These are phyloP conservation scores for Starmerella gropengiesseri DNA, from an alignment of 805 yeast species.

Conservation along the genomic window DNA sequence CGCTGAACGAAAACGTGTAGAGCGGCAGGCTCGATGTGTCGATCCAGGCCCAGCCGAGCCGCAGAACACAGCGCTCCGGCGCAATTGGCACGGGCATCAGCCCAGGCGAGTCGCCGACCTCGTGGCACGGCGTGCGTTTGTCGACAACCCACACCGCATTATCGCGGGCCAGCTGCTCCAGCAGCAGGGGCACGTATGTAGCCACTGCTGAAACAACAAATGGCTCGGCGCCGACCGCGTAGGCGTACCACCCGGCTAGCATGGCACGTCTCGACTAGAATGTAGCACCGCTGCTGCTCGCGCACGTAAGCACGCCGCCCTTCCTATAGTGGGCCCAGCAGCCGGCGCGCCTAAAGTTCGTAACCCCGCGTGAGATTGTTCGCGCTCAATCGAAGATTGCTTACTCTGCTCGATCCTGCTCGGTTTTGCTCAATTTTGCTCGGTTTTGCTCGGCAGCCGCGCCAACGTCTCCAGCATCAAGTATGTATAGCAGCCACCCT, in stretches of 20 bases:
- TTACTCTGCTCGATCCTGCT: too few species aligned
- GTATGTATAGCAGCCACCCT: too few species aligned
- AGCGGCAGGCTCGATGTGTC: conserved; percentile 67
- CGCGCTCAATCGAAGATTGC: too few species aligned
- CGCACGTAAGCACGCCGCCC: conserved; percentile 4
- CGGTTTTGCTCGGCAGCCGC: too few species aligned
- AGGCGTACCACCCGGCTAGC: conserved; percentile 50
- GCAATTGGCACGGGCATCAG: conserved; percentile 22
- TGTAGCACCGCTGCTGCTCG: too few species aligned
- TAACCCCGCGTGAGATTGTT: too few species aligned
- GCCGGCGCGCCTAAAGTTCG: too few species aligned
- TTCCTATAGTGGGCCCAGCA: neutral
- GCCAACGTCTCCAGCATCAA: too few species aligned
- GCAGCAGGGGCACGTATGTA: conserved; percentile 60
- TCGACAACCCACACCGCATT: conserved; percentile 58
- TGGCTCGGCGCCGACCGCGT: conserved; percentile 69
- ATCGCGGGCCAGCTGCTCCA: conserved; percentile 61
- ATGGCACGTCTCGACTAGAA: too few species aligned
- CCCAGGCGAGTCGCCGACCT: conserved; percentile 20
- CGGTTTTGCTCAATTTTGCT: too few species aligned
- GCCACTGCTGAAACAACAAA: conserved; percentile 70
- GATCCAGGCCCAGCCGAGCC: conserved; percentile 38
- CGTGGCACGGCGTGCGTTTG: conserved; percentile 44
- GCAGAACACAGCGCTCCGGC: conserved; percentile 39
- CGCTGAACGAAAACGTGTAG: conserved; percentile 63